phyloP scores from a whole-genome alignment of 371 early-diverging fungal species.

The Rhizopus sp. region DNA sequence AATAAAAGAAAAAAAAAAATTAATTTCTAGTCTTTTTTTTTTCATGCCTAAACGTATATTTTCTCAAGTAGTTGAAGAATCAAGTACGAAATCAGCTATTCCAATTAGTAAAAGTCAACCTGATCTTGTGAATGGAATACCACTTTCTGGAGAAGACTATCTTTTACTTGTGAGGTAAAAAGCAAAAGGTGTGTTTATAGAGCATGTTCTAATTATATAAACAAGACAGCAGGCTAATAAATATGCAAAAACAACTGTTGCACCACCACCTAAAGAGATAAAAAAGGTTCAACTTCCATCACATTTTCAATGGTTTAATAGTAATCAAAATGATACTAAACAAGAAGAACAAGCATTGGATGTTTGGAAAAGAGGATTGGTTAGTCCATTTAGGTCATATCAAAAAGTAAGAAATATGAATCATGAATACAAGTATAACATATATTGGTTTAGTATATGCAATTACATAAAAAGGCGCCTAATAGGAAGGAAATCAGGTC shows the following conservation, averaged over 20 bases:
- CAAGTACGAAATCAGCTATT: slow-evolving; percentile 22
- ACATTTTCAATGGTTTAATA: slow-evolving; percentile 28
- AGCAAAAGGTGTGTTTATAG: background rate
- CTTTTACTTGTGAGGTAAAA: slow-evolving; percentile 46
- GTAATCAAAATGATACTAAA: background rate
- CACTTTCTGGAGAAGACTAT: slow-evolving; percentile 51
- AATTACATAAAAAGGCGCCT: slow-evolving; percentile 8
- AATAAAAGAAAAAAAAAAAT: background rate
- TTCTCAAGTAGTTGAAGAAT: slow-evolving; percentile 24
- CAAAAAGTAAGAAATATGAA: slow-evolving; percentile 23
- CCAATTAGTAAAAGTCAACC: slow-evolving; percentile 32
- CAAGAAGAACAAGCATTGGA: slow-evolving; percentile 15
- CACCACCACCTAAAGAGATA: slow-evolving; percentile 28
- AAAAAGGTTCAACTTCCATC: slow-evolving; percentile 27
- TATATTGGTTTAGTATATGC: slow-evolving; percentile 11
- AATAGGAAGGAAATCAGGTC: slow-evolving; percentile 18
- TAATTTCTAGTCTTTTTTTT: background rate
- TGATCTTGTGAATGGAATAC: slow-evolving; percentile 43
- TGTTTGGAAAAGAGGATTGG: slow-evolving; percentile 35
- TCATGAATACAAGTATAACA: background rate
- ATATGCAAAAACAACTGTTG: slow-evolving; percentile 31
- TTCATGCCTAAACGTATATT: slow-evolving; percentile 34
- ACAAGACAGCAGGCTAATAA: slow-evolving; percentile 39
- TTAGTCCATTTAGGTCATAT: slow-evolving; percentile 25
- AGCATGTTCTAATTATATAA: background rate